Conservation (phyloP, 352 stramenopile species). For the Vaucheria bursata region DNA sequence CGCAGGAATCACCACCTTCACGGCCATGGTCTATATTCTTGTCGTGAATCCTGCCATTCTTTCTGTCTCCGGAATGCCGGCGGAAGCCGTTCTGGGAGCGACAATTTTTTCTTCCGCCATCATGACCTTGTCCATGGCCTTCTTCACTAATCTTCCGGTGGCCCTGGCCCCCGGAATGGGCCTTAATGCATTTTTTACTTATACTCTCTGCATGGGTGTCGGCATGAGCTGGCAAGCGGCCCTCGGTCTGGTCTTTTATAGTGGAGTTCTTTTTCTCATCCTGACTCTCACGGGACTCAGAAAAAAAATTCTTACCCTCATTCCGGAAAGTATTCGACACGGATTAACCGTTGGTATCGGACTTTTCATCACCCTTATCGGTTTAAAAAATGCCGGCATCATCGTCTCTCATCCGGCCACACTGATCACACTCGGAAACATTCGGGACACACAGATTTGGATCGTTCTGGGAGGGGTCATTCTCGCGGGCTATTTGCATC, state of each 20-base stretch:
- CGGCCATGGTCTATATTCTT: background rate
- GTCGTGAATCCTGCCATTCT: background rate
- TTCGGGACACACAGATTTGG: no score
- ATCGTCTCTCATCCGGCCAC: conserved; percentile 49
- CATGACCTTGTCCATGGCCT: background rate
- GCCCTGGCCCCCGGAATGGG: background rate
- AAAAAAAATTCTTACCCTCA: background rate
- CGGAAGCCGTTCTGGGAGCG: background rate
- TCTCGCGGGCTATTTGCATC: background rate
- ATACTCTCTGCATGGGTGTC: background rate
- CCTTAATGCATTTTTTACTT: conserved; percentile 3
- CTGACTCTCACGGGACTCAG: background rate
- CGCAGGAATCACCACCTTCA: background rate
- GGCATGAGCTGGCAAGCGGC: background rate
- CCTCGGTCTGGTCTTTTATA: background rate
- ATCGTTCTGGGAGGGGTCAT: background rate
- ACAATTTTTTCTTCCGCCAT: background rate
- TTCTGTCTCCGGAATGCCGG: background rate
- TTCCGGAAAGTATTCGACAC: background rate
- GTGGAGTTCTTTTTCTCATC: background rate
- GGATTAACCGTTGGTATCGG: background rate
- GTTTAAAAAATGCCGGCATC: background rate
- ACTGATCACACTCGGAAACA: conserved; percentile 45
- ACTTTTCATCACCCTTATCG: background rate
- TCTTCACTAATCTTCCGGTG: background rate